A percentile compares a stretch with the other conserved stretches of the same genome.
Evolutionary conservation across 257 asterid genomes (phyloP).

Genomic region (Solanum sejunctum): DNA sequence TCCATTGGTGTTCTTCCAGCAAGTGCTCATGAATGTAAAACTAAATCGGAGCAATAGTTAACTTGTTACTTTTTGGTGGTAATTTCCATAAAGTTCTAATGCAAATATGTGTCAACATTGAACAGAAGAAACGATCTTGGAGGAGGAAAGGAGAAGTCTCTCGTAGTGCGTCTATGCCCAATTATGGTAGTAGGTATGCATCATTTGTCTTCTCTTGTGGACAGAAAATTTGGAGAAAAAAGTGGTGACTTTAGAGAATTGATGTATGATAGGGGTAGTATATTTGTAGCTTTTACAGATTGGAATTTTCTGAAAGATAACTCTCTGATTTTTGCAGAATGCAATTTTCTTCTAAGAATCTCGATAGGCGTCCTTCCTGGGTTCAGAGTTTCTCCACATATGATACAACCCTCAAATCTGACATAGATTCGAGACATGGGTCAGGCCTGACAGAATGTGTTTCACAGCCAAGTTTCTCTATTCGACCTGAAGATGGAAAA

Average conservation of each 20-base stretch:
- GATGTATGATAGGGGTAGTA: not conserved
- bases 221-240: not conserved
- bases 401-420: conserved; percentile 40
- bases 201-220: not conserved
- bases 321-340: conserved; percentile 31
- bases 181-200: conserved; percentile 52
- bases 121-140: conserved; percentile 73
- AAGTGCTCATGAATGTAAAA: not conserved
- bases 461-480: conserved; percentile 40
- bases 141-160: conserved; percentile 47
- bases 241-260: not conserved
- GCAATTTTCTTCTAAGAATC: conserved; percentile 24
- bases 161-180: conserved; percentile 50
- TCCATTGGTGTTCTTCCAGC: not conserved
- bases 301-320: not conserved
- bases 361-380: conserved; percentile 39
- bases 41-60: not conserved
- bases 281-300: not conserved
- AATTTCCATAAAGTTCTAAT: not conserved
- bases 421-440: conserved; percentile 40
- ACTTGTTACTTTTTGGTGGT: not conserved
- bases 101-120: conserved; percentile 13
- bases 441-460: conserved; percentile 33
- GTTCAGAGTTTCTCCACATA: conserved; percentile 38
- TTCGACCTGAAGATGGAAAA: conserved; percentile 42